phyloP scores from a whole-genome alignment of 2,329 filamentous ascomycete genomes.

The Penicillium sp. region DNA sequence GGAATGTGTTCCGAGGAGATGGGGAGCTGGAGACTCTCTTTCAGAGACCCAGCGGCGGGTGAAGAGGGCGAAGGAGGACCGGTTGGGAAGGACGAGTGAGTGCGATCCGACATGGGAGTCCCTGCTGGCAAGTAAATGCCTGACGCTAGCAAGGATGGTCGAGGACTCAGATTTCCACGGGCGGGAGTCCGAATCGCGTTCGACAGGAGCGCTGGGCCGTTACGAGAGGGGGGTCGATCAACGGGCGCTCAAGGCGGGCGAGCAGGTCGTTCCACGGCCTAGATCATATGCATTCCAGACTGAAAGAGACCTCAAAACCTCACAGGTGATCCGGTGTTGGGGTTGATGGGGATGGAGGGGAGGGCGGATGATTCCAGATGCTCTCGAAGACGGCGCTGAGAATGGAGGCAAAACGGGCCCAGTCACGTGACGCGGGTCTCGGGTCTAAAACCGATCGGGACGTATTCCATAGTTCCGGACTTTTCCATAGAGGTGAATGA shows the following conservation, averaged over 20 bases:
- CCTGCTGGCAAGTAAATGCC: conserved; percentile 12
- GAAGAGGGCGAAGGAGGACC: conserved; percentile 47
- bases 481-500: not conserved
- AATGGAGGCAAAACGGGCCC: conserved; percentile 32
- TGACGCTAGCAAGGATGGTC: conserved; percentile 9
- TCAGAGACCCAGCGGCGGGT: conserved; percentile 40
- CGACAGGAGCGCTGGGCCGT: conserved; percentile 19
- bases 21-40: conserved; percentile 33
- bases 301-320: conserved; percentile 10
- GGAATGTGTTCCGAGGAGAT: conserved; percentile 36
- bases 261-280: conserved; percentile 34
- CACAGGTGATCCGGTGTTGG: conserved; percentile 14
- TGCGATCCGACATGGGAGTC: conserved; percentile 42
- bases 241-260: conserved; percentile 36
- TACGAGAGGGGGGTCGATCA: conserved; percentile 30
- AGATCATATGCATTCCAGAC: conserved; percentile 37
- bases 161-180: conserved; percentile 15
- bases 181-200: conserved; percentile 20
- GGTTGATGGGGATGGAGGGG: conserved; percentile 17
- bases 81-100: conserved; percentile 34
- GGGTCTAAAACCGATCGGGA: conserved; percentile 6
- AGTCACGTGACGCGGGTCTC: conserved; percentile 28
- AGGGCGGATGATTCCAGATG: conserved; percentile 16
- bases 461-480: not conserved
- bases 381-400: conserved; percentile 14